Percentiles rank a stretch among this genome's conserved stretches.
phyloP scores from a whole-genome alignment of 2,329 filamentous ascomycete genomes.

The Curvularia verruculosa region DNA sequence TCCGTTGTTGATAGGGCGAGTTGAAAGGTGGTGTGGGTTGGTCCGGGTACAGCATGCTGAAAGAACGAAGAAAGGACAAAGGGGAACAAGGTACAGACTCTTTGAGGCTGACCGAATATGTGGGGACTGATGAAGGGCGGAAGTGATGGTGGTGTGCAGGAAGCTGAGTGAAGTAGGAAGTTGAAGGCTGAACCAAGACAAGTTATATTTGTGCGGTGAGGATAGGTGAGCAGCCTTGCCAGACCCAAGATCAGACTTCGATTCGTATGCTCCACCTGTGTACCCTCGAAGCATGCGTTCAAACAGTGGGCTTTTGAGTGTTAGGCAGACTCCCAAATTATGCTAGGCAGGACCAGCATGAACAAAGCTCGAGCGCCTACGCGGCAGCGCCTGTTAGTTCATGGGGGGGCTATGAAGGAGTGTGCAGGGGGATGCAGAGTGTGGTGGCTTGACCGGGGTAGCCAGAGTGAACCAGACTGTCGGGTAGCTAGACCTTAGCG shows the following conservation, averaged over 20 bases:
- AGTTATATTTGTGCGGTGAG: conserved; percentile 41
- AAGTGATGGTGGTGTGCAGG: conserved; percentile 13
- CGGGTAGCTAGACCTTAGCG: conserved; percentile 42
- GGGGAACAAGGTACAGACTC: conserved; percentile 13
- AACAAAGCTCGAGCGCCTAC: conserved; percentile 39
- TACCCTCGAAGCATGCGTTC: conserved; percentile 35
- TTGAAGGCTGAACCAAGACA: conserved; percentile 35
- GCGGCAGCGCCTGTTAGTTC: conserved; percentile 48
- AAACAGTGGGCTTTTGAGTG: conserved; percentile 40
- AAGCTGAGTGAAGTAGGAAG: conserved; percentile 22
- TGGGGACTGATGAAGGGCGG: conserved; percentile 12
- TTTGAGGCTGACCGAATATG: conserved; percentile 4
- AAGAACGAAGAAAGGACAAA: conserved; percentile 15
- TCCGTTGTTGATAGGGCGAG: conserved; percentile 44
- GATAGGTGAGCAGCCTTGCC: conserved; percentile 28
- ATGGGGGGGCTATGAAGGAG: conserved; percentile 32
- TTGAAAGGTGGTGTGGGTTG: conserved; percentile 46
- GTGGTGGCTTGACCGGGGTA: conserved; percentile 33
- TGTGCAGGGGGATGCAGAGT: conserved; percentile 12
- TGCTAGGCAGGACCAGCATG: conserved; percentile 36
- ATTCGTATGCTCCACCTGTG: conserved; percentile 45
- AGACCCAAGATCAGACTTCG: conserved; percentile 30
- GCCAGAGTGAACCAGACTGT: conserved; percentile 28
- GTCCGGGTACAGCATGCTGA: conserved; percentile 35
- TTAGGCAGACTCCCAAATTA: conserved; percentile 49